Conservation (phyloP, 495 filamentous ascomycete species). For the Penicillium salamii region DNA sequence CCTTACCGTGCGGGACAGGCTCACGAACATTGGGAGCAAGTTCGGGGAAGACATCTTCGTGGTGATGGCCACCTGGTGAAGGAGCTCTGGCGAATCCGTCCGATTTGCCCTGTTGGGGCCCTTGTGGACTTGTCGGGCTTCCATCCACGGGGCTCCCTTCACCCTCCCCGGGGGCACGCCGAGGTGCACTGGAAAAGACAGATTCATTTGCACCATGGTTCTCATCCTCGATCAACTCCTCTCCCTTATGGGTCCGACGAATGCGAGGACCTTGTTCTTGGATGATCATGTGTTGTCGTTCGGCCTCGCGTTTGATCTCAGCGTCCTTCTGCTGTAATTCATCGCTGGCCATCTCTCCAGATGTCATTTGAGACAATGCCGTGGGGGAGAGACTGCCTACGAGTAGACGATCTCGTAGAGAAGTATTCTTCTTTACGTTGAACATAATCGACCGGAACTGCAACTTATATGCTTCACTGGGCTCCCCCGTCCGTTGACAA, state of each 20-base stretch:
- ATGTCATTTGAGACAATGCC: conserved; percentile 75
- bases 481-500: conserved; percentile 47
- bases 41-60: conserved; percentile 46
- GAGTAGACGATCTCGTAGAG: conserved; percentile 73
- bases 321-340: conserved; percentile 79
- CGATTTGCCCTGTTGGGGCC: conserved; percentile 20
- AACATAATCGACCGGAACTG: conserved; percentile 65
- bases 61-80: conserved; percentile 35
- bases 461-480: conserved; percentile 49
- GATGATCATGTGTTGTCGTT: conserved; percentile 83
- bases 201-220: conserved; percentile 45
- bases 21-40: conserved; percentile 40
- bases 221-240: conserved; percentile 81
- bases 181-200: conserved; percentile 44
- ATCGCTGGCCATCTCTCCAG: conserved; percentile 86
- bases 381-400: conserved; percentile 64
- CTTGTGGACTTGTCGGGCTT: conserved; percentile 33
- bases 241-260: conserved; percentile 90
- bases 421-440: conserved; percentile 83
- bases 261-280: conserved; percentile 82
- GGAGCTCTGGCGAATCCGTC: conserved; percentile 25
- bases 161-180: conserved; percentile 35
- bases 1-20: conserved; percentile 39
- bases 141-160: conserved; percentile 35
- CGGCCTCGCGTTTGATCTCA: conserved; percentile 70